Base-by-base conservation (phyloP, 1,284 basidiomycete species). In the Boletus mariae region DNA sequence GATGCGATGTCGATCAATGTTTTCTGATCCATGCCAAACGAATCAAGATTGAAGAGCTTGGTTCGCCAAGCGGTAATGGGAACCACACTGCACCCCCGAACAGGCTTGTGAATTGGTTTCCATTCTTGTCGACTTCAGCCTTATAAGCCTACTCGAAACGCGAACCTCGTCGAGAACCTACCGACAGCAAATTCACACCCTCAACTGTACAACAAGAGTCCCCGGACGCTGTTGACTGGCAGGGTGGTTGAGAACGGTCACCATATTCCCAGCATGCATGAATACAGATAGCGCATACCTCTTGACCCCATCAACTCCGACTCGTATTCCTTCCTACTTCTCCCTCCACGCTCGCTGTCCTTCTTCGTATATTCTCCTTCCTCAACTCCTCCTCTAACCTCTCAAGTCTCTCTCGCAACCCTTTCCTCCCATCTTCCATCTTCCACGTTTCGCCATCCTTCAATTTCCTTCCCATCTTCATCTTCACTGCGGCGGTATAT, bases 401-500 rank as follows among this genome's bases (percentile, higher is more conserved):
- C 31, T 76, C 72, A 52, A 83, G 59, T 56, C 59, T 63, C 45
- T 65, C 58, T 54, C 65, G 62, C 6, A 73, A 64, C 57, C 74
- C 71, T 28, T 66, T 60, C 35, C 56, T 57, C n/a, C 79, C 75
- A 17, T 73, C 66, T 51, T 83, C 80, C 28, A 69, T 69, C 61
- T 71, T 75, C 70, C 77, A 82, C 37, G 59, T 62, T 32, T 62
- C 73, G 0, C 73, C 71, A 51, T 79, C 67, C 57, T 70, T 71
- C 59, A 85, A 56, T 61, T 74, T 79, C 54, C 74, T 74, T 1
- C 84, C 82, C 52, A 80, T 61, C 59, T 64, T 70, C 56, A 56
- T 52, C 57, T 68, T 68, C 23, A 69, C 59, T 15, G 32, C 50
- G 3, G 70, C 85, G 1, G 82, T 76, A 62, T 85, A 88, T 13